Evolutionary conservation across 306 rosid genomes (phyloP).

Genomic region (Hippophae tibetana): DNA sequence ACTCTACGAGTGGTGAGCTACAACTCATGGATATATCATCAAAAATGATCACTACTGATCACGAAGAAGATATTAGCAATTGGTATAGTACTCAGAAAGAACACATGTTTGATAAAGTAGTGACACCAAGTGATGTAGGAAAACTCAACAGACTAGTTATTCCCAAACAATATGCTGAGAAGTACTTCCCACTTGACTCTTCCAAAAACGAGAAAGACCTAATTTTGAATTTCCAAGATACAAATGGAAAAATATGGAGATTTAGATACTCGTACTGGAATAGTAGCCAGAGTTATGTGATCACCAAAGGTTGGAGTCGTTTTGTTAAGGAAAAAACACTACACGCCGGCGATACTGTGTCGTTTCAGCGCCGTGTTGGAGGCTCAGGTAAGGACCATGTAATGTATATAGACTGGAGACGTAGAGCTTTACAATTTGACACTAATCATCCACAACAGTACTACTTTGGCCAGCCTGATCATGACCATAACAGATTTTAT

Average conservation of each 20-base stretch:
- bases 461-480: no score
- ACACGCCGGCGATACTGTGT: slow-evolving; percentile 76
- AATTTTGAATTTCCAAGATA: slow-evolving; percentile 56
- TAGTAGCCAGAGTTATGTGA: slow-evolving; percentile 88
- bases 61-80: background rate
- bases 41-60: slow-evolving; percentile 10
- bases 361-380: slow-evolving; percentile 52
- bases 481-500: no score
- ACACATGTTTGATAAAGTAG: slow-evolving; percentile 84
- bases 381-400: slow-evolving; percentile 25
- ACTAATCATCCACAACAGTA: no score
- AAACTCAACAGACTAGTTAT: slow-evolving; percentile 79
- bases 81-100: slow-evolving; percentile 40
- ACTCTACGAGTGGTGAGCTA: background rate
- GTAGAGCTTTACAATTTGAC: no score
- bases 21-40: slow-evolving; percentile 44
- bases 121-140: slow-evolving; percentile 87
- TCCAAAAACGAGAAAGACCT: slow-evolving; percentile 48
- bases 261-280: slow-evolving; percentile 90
- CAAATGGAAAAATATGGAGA: slow-evolving; percentile 64
- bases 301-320: slow-evolving; percentile 93
- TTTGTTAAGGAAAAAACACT: slow-evolving; percentile 82
- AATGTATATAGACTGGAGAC: slow-evolving; percentile 61
- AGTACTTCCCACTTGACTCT: slow-evolving; percentile 68
- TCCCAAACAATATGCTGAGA: slow-evolving; percentile 79